Percentiles rank a stretch among this genome's conserved stretches.
These are phyloP conservation scores for Pseudogymnoascus sp. DNA, from an alignment of 2,329 filamentous ascomycete genomes.

Conservation along the genomic window DNA sequence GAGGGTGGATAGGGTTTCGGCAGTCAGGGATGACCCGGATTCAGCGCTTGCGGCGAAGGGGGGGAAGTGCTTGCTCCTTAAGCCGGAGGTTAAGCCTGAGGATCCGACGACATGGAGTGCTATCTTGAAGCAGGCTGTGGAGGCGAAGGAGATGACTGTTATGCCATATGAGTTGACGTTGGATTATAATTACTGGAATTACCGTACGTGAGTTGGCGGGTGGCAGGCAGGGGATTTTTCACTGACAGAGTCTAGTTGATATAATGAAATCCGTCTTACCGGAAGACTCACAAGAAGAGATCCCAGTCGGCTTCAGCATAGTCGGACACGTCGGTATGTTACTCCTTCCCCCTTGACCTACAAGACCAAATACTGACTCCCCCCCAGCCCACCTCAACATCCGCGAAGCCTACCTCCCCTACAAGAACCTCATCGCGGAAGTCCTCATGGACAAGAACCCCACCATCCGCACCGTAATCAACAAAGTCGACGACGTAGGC, in stretches of 20 bases:
- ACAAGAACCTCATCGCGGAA: conserved; percentile 76
- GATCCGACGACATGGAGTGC: conserved; percentile 68
- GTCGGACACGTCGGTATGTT: conserved; percentile 74
- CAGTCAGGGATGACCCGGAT: conserved; percentile 56
- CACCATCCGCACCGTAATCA: conserved; percentile 78
- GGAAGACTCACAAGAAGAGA: conserved; percentile 67
- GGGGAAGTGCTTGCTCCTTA: conserved; percentile 52
- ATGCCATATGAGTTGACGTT: conserved; percentile 68
- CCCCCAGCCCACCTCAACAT: conserved; percentile 76
- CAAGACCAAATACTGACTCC: conserved; percentile 18
- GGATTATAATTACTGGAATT: conserved; percentile 79
- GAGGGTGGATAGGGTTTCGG: conserved; percentile 50
- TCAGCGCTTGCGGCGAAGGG: conserved; percentile 43
- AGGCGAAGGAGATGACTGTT: conserved; percentile 58
- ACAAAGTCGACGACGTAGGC: conserved; percentile 87
- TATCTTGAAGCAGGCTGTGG: conserved; percentile 58
- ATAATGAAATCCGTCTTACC: conserved; percentile 76
- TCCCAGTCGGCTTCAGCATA: conserved; percentile 77
- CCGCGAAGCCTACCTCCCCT: conserved; percentile 69
- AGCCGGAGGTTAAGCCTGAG: conserved; percentile 45
- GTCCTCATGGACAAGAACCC: conserved; percentile 87
- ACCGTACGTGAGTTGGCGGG: conserved; percentile 46
- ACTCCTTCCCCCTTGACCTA: not conserved
- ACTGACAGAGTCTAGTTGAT: conserved; percentile 48
- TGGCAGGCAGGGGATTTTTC: conserved; percentile 10